Base-by-base conservation (phyloP, 495 filamentous ascomycete species). In the Penicillium atrosanguineum region DNA sequence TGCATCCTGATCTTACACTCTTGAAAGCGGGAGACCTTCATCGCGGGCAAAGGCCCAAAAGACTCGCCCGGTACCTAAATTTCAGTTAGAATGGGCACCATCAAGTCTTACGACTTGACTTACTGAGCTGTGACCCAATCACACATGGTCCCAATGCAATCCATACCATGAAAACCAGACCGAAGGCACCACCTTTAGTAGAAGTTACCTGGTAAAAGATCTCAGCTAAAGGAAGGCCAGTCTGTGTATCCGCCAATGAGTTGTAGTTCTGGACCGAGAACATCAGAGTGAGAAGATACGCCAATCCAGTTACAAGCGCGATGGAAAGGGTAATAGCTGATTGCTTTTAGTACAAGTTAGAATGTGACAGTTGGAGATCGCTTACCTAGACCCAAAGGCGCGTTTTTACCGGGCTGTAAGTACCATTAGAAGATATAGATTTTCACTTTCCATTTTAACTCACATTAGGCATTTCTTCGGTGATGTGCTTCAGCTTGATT, bases 31-130 rank as follows among this genome's bases (percentile, higher is more conserved):
- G 7, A 71, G 67, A 14, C 70, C 73, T 11, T 83, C 77, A 59
- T 93, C 89, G 25, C 89, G 79, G 16, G 87, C 81, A 29, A 93
- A 82, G 1, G 88, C 82, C 89, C 89, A 92, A 61, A 87, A 83
- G 16, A 69, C 63, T 34, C 84, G 83, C 12, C 89, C 83, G 1
- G 87, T 86, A 44, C 83, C 82, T 52, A 19, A 77, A 77, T 1
- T 70, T 77, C 26, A 0, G 43, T 65, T 16, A 64, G 52, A 37
- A 38, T 28, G 12, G 12, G 8, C 11, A 11, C 46, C 3, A 16
- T 19, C 15, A 15, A 14, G 20, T 46, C 2, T 20, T 3, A n/a
- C 3, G 15, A 21, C 3, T 25, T 4, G 16, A 50, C 57, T 52
- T 38, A 71, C 68, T 69, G 45, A 91, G 69, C 26, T 77, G 72